Percentiles rank a stretch among this genome's conserved stretches.
phyloP scores from a whole-genome alignment of 2,329 filamentous ascomycete species.

The Nemania sp. region DNA sequence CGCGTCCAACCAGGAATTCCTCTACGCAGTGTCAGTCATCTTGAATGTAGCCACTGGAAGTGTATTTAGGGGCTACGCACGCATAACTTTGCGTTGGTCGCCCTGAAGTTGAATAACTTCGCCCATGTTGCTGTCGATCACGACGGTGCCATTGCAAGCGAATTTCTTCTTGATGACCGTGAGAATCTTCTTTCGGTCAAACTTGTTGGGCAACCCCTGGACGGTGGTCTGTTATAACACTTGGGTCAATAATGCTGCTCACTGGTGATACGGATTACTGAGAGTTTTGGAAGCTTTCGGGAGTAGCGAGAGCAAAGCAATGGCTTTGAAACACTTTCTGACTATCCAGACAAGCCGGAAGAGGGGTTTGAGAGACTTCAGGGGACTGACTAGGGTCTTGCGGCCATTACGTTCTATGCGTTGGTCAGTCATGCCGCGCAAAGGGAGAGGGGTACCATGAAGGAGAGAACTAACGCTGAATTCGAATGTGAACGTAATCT shows the following conservation, averaged over 20 bases:
- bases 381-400: constrained; percentile 68
- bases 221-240: constrained; percentile 72
- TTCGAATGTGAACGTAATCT: constrained; percentile 99
- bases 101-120: constrained; percentile 99
- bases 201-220: constrained; percentile 97
- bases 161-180: constrained; percentile 50
- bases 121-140: constrained; percentile 93
- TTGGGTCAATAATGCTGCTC: too few species aligned
- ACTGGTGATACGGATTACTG: too few species aligned
- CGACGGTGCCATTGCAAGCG: constrained; percentile 99
- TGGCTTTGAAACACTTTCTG: too few species aligned
- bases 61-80: constrained; percentile 16
- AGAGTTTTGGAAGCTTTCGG: too few species aligned
- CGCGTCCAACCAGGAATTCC: constrained; percentile 94
- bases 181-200: constrained; percentile 99
- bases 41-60: background rate
- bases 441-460: background rate
- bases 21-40: constrained; percentile 43
- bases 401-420: constrained; percentile 96
- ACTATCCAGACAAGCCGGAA: too few species aligned
- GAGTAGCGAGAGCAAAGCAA: too few species aligned
- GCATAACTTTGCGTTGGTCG: constrained; percentile 98
- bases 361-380: too few species aligned
- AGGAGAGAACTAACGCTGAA: constrained; percentile 76
- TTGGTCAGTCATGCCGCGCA: constrained; percentile 6